phyloP scores from a whole-genome alignment of 179 eudicot genomes.

The Vitellaria paradoxa region DNA sequence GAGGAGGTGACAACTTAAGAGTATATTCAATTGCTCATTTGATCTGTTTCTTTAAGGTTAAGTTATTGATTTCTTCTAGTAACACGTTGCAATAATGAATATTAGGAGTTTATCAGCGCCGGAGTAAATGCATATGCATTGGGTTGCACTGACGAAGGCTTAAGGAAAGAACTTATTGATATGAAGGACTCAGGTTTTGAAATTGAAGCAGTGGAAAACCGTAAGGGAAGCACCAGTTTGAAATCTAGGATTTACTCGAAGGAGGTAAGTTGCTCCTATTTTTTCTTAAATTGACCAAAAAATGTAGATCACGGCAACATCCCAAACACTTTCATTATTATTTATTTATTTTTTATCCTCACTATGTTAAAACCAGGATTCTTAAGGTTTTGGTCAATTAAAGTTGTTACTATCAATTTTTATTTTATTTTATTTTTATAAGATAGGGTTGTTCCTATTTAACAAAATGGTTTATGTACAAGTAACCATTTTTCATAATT shows the following conservation, averaged over 20 bases:
- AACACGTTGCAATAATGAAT: conserved; percentile 20
- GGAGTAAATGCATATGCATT: conserved; percentile 96
- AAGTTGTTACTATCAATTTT: no score
- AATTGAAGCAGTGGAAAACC: conserved; percentile 70
- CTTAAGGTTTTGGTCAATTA: not conserved
- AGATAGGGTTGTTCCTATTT: no score
- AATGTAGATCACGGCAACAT: not conserved
- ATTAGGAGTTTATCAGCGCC: conserved; percentile 85
- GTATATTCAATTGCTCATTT: conserved; percentile 30
- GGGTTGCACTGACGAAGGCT: conserved; percentile 92
- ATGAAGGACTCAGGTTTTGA: conserved; percentile 71
- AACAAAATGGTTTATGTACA: no score
- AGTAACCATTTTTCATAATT: no score
- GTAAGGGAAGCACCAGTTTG: conserved; percentile 65
- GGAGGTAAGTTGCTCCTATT: conserved; percentile 51
- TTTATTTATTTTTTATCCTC: not conserved
- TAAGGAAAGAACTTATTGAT: conserved; percentile 68
- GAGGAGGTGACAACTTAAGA: conserved; percentile 87
- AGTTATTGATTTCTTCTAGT: conserved; percentile 10
- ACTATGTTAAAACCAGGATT: not conserved
- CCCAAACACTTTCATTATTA: not conserved
- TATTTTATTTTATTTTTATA: no score
- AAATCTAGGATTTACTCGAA: conserved; percentile 59
- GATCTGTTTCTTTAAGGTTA: not conserved
- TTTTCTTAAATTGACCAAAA: not conserved